Conservation (phyloP, 2,329 filamentous ascomycete genomes). For the Talaromyces albobiverticillius region DNA sequence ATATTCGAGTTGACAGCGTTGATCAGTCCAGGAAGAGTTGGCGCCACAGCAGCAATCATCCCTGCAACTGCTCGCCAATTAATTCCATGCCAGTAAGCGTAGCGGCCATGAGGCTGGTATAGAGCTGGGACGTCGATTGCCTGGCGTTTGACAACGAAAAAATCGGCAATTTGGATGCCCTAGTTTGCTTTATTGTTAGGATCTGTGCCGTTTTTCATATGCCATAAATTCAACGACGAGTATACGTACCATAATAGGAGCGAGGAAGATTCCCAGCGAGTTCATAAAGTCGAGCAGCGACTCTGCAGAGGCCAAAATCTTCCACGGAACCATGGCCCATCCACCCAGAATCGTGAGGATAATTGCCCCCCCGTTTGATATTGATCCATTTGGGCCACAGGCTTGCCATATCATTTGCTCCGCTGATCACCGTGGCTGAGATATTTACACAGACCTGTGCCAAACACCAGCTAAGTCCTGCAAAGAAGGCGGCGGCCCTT, state of each 20-base stretch:
- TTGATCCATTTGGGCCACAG: background rate
- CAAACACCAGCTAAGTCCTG: constrained; percentile 1
- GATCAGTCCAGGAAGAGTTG: constrained; percentile 6
- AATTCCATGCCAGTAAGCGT: background rate
- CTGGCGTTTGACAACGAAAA: constrained; percentile 5
- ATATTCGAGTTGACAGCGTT: constrained; percentile 1
- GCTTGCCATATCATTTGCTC: background rate
- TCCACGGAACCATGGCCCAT: constrained; percentile 1
- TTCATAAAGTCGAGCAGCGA: background rate
- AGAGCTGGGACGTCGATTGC: constrained; percentile 4
- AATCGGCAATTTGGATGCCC: constrained; percentile 3
- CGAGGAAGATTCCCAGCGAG: background rate
- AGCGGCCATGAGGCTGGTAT: background rate
- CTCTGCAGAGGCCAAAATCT: background rate
- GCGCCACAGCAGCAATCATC: background rate
- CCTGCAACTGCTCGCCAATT: constrained; percentile 5
- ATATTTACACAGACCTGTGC: constrained; percentile 3
- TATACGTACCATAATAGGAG: background rate
- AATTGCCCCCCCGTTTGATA: background rate
- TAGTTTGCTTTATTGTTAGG: background rate
- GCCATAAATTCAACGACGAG: too few relatives aligned
- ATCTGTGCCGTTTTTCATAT: too few relatives aligned
- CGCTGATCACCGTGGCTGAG: background rate
- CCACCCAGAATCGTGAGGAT: background rate
- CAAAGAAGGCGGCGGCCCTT: constrained; percentile 1